Evolutionary conservation across 2,329 filamentous ascomycete species (phyloP), one percentile per base, ranked within the genome.

Genomic region (Apiospora koreana): DNA sequence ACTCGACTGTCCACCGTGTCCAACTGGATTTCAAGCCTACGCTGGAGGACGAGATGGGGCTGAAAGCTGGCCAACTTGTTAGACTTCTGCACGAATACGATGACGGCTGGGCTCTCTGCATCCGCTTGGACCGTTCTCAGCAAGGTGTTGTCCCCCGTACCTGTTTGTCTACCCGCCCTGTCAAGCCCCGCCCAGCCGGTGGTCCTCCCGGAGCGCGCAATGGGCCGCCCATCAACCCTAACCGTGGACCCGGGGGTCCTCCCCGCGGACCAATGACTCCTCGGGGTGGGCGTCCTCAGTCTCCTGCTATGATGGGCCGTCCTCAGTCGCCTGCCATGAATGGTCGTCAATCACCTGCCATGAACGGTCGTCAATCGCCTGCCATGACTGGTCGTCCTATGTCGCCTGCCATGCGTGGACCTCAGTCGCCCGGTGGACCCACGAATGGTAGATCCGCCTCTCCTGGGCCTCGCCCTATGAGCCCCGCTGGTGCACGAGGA

Each of bases 21-120:
- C 94, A 98, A 80, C 89, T 98, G 75, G 95, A 98, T 81, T 99
- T 98, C 82, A 92, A 90, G 80, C 95, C 96, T 35, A 95, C 93
- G 3, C 92, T 98, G 87, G 92, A 94, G 7, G 96, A 99, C 78
- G 96, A 99, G 82, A 86, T 99, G 77, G 93, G 90, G 73, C 87
- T 99, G 62, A 88, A 86, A 73, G 89, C 92, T 70, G 96, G 96
- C 68, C 91, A 97, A 73, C 86, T 99, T 66, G 94, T 98, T 67
- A 89, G 95, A 73, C 85, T 99, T 73, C 86, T 98, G 68, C 95
- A 98, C 78, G 95, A 97, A 82, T 99, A 98, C 77, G 96, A 99
- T 79, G 96, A 99, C 82, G 96, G 96, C 77, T 99, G 96, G 96
- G 94, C 95, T 78, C 93, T 98, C 69, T 98, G 94, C 81, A 93